These are phyloP conservation scores for Alternaria gansuensis DNA, from an alignment of 2,329 filamentous ascomycete genomes.

Conservation along the genomic window DNA sequence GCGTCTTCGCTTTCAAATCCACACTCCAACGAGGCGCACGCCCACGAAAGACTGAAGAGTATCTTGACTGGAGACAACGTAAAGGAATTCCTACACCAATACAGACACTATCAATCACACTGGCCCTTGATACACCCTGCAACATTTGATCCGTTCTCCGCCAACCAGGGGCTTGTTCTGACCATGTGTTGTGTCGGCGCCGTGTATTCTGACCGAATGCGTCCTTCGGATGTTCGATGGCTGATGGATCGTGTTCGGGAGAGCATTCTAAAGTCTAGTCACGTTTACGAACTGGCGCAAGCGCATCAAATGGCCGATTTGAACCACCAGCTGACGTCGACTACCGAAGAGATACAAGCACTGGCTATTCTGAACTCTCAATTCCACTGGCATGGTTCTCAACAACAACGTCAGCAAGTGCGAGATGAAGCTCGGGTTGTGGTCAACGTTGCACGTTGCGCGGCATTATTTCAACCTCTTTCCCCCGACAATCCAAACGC, in stretches of 20 bases:
- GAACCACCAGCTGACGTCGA: conserved; percentile 50
- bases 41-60: conserved; percentile 61
- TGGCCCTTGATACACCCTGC: conserved; percentile 77
- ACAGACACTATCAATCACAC: conserved; percentile 76
- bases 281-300: conserved; percentile 57
- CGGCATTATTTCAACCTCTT: conserved; percentile 65
- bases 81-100: conserved; percentile 74
- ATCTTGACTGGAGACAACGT: conserved; percentile 74
- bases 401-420: conserved; percentile 70
- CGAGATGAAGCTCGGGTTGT: conserved; percentile 67
- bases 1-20: conserved; percentile 31
- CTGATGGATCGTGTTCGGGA: conserved; percentile 71
- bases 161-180: conserved; percentile 72
- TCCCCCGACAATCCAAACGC: conserved; percentile 58
- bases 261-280: conserved; percentile 66
- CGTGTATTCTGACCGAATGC: conserved; percentile 73
- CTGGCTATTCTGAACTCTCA: conserved; percentile 69
- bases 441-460: conserved; percentile 65
- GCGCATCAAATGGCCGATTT: conserved; percentile 53
- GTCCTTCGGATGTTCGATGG: conserved; percentile 69
- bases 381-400: conserved; percentile 75
- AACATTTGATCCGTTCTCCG: conserved; percentile 72
- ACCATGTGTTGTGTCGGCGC: conserved; percentile 77
- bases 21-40: conserved; percentile 54
- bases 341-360: conserved; percentile 73